Evolutionary conservation across 345 rosid species (phyloP).

Genomic region (Balakata baccata): DNA sequence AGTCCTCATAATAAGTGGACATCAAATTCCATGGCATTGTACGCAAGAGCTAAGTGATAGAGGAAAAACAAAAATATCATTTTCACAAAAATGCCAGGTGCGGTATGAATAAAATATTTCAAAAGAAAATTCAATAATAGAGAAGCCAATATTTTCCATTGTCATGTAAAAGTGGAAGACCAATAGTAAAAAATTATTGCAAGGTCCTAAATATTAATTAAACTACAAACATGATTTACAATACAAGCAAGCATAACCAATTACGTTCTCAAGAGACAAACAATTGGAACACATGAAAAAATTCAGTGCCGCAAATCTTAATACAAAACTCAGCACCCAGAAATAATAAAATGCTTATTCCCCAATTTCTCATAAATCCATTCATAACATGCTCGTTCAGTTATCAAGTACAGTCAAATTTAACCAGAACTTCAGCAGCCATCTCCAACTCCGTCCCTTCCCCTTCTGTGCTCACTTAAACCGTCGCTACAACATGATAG

Average conservation of each 20-base stretch:
- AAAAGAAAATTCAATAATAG: no score
- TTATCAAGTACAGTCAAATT: neutral
- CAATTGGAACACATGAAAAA: neutral
- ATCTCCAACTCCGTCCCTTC: neutral
- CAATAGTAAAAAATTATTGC: neutral
- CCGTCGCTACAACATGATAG: neutral
- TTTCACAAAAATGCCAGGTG: neutral
- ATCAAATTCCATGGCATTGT: neutral
- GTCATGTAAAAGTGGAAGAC: neutral
- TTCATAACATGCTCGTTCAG: neutral
- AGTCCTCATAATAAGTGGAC: neutral
- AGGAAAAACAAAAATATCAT: neutral
- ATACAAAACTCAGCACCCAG: neutral
- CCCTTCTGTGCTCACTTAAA: neutral
- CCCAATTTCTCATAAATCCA: neutral
- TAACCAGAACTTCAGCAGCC: neutral
- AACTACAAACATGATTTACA: neutral
- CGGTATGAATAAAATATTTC: no score
- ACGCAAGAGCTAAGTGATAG: neutral
- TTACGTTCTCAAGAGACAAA: neutral
- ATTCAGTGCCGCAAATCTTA: neutral
- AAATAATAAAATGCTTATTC: neutral
- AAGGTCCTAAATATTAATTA: neutral
- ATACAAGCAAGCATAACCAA: neutral
- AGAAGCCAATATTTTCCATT: no score